Conservation (phyloP, 2,329 filamentous ascomycete genomes). For the Aspergillus proliferans region DNA sequence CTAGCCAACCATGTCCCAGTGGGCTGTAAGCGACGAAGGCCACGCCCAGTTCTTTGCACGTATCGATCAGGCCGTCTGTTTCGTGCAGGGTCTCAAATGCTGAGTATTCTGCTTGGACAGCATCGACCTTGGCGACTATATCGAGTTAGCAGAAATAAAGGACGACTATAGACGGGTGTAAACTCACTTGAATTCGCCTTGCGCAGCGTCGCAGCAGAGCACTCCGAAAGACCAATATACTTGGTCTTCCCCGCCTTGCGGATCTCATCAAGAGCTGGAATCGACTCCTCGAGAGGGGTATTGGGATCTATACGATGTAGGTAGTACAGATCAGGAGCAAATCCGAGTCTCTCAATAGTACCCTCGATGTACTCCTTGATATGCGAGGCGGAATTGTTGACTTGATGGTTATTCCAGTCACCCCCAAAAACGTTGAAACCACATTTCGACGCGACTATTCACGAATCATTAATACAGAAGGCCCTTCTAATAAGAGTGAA, state of each 20-base stretch:
- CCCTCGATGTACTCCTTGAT: constrained; percentile 47
- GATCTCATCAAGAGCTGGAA: constrained; percentile 42
- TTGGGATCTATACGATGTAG: constrained; percentile 42
- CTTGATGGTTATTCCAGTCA: constrained; percentile 9
- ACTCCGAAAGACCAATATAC: constrained; percentile 46
- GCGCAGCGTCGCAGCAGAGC: constrained; percentile 40
- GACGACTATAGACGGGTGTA: background rate
- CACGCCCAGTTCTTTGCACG: constrained; percentile 36
- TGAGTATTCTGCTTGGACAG: constrained; percentile 44
- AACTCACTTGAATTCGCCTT: constrained; percentile 40
- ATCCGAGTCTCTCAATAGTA: constrained; percentile 45
- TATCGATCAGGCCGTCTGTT: constrained; percentile 37
- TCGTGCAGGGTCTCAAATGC: constrained; percentile 40
- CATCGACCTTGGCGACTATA: constrained; percentile 43
- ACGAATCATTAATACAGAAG: no score
- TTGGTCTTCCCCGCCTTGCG: constrained; percentile 44
- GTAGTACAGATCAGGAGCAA: constrained; percentile 43
- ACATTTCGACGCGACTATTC: constrained; percentile 45
- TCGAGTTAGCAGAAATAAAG: no score
- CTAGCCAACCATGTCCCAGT: constrained; percentile 44
- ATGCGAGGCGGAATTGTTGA: constrained; percentile 43
- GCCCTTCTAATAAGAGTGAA: background rate
- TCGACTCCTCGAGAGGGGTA: constrained; percentile 45
- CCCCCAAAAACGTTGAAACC: constrained; percentile 38
- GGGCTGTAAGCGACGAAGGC: constrained; percentile 45